These are phyloP conservation scores for Teunomyces funiuensis DNA, from an alignment of 805 yeast genomes.

Conservation along the genomic window DNA sequence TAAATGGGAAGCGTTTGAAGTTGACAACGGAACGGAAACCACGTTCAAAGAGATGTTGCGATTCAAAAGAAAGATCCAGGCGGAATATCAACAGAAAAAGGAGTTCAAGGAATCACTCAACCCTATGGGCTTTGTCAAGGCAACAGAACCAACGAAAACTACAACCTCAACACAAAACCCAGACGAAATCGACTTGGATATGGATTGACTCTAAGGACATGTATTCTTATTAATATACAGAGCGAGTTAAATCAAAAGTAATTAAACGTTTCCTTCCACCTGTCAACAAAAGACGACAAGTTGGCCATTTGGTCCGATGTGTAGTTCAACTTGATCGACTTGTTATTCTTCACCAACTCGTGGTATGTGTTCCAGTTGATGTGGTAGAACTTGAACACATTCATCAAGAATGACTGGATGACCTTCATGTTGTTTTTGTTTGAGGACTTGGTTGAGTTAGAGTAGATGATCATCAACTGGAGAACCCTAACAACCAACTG, in stretches of 20 bases:
- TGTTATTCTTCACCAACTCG: slow-evolving; percentile 34
- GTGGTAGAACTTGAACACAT: slow-evolving; percentile 39
- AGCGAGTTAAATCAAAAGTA: slow-evolving; percentile 16
- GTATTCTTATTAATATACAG: neutral
- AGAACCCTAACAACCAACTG: slow-evolving; percentile 32
- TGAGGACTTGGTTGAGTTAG: slow-evolving; percentile 32
- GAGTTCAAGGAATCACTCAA: slow-evolving; percentile 18
- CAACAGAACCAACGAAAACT: slow-evolving; percentile 12
- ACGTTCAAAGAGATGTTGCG: slow-evolving; percentile 74
- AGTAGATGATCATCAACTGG: slow-evolving; percentile 34
- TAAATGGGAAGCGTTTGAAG: slow-evolving; percentile 73
- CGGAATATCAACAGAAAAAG: slow-evolving; percentile 17
- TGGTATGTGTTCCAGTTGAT: slow-evolving; percentile 39
- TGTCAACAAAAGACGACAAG: slow-evolving; percentile 36
- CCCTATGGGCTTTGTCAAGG: slow-evolving; percentile 52
- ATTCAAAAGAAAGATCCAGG: slow-evolving; percentile 46
- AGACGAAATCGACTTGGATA: slow-evolving; percentile 61
- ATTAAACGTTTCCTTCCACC: slow-evolving; percentile 35
- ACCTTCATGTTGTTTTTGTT: slow-evolving; percentile 29
- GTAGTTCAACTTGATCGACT: slow-evolving; percentile 39
- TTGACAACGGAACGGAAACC: slow-evolving; percentile 65
- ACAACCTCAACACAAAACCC: slow-evolving; percentile 39
- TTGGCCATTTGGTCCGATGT: slow-evolving; percentile 31
- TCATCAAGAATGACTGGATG: slow-evolving; percentile 32
- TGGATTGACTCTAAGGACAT: slow-evolving; percentile 20